These are phyloP conservation scores for Collybiopsis luxurians DNA, from an alignment of 768 basidiomycete genomes.

Conservation along the genomic window DNA sequence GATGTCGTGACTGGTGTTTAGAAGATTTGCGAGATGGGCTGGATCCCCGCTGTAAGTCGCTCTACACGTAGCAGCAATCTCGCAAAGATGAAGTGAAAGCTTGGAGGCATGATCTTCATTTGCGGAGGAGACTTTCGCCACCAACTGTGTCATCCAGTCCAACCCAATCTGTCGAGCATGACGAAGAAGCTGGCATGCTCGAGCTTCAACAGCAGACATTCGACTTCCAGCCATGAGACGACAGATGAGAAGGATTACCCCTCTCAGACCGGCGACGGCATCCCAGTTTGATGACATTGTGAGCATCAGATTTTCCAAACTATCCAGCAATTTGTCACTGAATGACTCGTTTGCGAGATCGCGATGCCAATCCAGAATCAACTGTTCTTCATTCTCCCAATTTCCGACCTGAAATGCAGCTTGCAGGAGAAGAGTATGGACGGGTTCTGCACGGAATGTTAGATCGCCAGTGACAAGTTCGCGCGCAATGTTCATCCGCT, in stretches of 20 bases:
- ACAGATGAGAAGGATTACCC: constrained; percentile 20
- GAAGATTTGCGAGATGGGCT: neutral
- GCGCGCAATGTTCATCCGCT: constrained; percentile 51
- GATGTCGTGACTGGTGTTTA: constrained; percentile 17
- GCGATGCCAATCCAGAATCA: constrained; percentile 34
- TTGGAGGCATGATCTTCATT: neutral
- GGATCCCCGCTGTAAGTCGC: constrained; percentile 35
- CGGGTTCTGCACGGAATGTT: constrained; percentile 35
- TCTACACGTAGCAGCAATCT: constrained; percentile 38
- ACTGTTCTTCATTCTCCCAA: constrained; percentile 11
- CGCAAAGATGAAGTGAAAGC: constrained; percentile 21
- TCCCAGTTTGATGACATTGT: constrained; percentile 41
- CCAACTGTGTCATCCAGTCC: constrained; percentile 36
- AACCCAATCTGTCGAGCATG: constrained; percentile 27
- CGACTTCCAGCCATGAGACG: constrained; percentile 32
- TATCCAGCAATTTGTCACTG: constrained; percentile 30
- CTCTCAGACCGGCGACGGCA: constrained; percentile 22
- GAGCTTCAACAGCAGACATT: constrained; percentile 10
- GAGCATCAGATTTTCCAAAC: constrained; percentile 30
- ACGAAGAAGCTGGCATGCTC: constrained; percentile 25
- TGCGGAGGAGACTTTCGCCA: constrained; percentile 15
- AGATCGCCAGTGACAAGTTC: constrained; percentile 38
- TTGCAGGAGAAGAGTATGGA: constrained; percentile 42
- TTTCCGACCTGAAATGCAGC: constrained; percentile 41
- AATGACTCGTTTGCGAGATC: constrained; percentile 32